Base-by-base conservation (phyloP, 352 stramenopile genomes). In the Blastocystis sp. region DNA sequence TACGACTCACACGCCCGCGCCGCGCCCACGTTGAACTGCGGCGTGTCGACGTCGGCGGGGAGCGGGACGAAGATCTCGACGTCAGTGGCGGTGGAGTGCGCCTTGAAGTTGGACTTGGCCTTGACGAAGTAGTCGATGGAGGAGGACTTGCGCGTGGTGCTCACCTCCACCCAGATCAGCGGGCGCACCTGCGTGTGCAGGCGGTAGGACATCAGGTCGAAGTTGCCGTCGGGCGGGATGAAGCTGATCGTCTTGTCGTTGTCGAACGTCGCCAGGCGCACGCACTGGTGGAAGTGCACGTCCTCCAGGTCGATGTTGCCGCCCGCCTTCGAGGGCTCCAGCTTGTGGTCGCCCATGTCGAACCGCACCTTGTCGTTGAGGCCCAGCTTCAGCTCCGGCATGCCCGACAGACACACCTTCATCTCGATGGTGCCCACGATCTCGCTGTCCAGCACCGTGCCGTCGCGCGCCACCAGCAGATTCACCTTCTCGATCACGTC, bases 41-140 rank as follows among this genome's bases (percentile, higher is more conserved):
- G 97, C 89, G 94, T 97, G 90, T 99, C 97, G 2, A 99, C 96
- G 91, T 99, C 97, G 17, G 93, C 93, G 38, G 96, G 97, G 45
- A 99, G 96, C 1, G 97, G 96, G 88, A 99, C 98, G 66, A 98
- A 95, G 89, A 99, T 99, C 91, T 99, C 96, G n/a, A 99, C 97
- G 91, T 98, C 98, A 92, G 98, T 99, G 59, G 97, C 97, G 76
- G 98, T 97, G 89, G 93, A 97, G 45, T 96, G 92, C 62, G 92
- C 95, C 91, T 99, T 99, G 92, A 99, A 99, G 90, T 99, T 95
- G 48, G 92, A 97, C 90, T 98, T 97, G 62, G 96, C 97, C 91
- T 97, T 96, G 52, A 96, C 91, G 17, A 90, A 43, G 88, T 91
- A 91, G 53, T 91, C 86, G 21, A 91, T 78, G 43, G 56, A 59